These are phyloP conservation scores for Salix koriyanagi DNA, from an alignment of 345 rosid species.

Conservation along the genomic window DNA sequence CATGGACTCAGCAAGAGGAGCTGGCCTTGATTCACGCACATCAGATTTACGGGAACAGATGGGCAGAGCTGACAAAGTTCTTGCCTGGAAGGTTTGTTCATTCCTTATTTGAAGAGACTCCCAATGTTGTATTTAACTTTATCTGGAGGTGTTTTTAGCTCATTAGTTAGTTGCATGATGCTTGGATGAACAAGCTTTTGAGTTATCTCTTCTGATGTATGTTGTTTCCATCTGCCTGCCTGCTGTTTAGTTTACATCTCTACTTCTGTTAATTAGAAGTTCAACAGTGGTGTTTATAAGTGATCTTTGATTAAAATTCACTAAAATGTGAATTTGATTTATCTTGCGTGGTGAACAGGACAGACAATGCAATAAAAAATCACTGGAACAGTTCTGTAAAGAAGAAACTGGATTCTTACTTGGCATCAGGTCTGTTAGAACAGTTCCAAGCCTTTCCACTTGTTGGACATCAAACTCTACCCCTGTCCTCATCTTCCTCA, in stretches of 20 bases:
- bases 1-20: constrained; percentile 99
- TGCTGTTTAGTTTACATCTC: not conserved
- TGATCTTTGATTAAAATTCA: not conserved
- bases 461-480: constrained; percentile 48
- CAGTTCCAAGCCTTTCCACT: constrained; percentile 66
- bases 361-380: constrained; percentile 96
- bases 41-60: constrained; percentile 91
- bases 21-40: constrained; percentile 92
- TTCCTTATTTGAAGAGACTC: constrained; percentile 9
- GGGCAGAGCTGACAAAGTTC: constrained; percentile 97
- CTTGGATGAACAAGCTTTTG: not conserved
- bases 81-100: constrained; percentile 89
- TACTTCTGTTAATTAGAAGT: not conserved
- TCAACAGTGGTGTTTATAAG: not conserved
- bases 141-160: not conserved
- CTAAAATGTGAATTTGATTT: constrained; percentile 6
- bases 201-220: not conserved
- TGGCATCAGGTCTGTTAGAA: constrained; percentile 84
- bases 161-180: not conserved
- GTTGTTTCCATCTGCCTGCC: not conserved
- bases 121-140: constrained; percentile 1
- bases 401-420: constrained; percentile 90
- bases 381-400: constrained; percentile 99
- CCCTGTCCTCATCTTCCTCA: constrained; percentile 53
- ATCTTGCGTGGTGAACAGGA: constrained; percentile 55